Evolutionary conservation across 1,139 yeast species (phyloP), one percentile per base, ranked within the genome.

Genomic region (Blastobotrys elegans): DNA sequence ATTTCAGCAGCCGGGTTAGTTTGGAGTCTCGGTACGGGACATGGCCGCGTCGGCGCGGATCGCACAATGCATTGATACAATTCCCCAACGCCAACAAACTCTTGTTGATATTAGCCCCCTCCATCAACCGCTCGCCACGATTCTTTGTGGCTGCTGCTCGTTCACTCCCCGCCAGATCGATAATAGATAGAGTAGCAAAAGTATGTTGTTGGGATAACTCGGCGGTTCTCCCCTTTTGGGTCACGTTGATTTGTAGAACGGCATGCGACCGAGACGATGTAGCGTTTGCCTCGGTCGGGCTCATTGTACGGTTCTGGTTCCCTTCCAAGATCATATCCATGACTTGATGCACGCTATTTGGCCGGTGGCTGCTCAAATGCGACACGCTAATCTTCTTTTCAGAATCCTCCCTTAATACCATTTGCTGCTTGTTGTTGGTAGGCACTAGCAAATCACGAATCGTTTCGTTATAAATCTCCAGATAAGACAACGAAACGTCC

Each of bases 101-200:
- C 61, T 82, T 80, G 68, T 90, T 90, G 59, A 90, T 90, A 62
- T 87, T 87, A 14, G 97, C 97, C 24, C 97, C 97, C 63, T 90
- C 97, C 52, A 80, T 76, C 10, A 90, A 70, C 46, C 96, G 68
- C 21, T 75, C 77, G 0, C 97, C 97, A 49, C 88, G 68, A 63
- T 89, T 90, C 56, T 78, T 80, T 0, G 97, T 88, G 0, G 95
- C 85, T 1, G 94, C 82, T 0, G 97, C 97, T 43, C 97, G 71
- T 68, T 90, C 97, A 67, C 95, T 85, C 2, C 97, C 97, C 0
- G 97, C 97, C 43, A 90, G 68, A 64, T 90, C 97, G 41, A 90
- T 89, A 31, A 90, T 84, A 0, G 94, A 84, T 29, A 90, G 69
- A 0, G 95, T 84, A 0, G 95, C 90, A 67, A 77, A 82, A 0